These are phyloP conservation scores for Microdochium trichocladiopsis DNA, from an alignment of 2,329 filamentous ascomycete genomes.

Conservation along the genomic window DNA sequence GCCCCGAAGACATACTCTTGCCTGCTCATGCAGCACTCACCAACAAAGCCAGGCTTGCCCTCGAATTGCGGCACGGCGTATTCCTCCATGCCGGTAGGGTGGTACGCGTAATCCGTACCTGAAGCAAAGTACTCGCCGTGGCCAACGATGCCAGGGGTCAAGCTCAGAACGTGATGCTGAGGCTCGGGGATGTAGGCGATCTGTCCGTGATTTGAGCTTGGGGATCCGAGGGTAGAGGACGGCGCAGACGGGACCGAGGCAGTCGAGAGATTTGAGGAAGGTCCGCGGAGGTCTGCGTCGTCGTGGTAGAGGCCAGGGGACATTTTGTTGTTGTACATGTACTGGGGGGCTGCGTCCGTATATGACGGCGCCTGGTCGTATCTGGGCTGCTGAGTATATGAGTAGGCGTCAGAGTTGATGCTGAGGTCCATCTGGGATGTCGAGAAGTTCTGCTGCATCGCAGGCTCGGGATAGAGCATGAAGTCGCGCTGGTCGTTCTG, in stretches of 20 bases:
- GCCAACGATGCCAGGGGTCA: constrained; percentile 58
- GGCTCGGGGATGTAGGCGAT: constrained; percentile 53
- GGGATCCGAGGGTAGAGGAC: constrained; percentile 62
- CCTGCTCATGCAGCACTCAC: constrained; percentile 37
- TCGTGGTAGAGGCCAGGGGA: constrained; percentile 20
- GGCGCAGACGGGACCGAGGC: constrained; percentile 56
- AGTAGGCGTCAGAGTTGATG: constrained; percentile 38
- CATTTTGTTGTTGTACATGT: constrained; percentile 36
- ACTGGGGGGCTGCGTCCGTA: constrained; percentile 30
- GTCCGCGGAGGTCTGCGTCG: constrained; percentile 24
- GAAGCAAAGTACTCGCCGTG: constrained; percentile 41
- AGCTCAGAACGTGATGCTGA: constrained; percentile 43
- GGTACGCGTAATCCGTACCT: constrained; percentile 48
- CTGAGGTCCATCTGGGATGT: constrained; percentile 35
- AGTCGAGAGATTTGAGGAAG: constrained; percentile 53
- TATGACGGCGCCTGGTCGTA: constrained; percentile 41
- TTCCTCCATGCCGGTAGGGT: constrained; percentile 41
- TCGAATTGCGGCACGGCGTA: constrained; percentile 37
- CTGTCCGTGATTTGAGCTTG: constrained; percentile 54
- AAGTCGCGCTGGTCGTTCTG: constrained; percentile 19
- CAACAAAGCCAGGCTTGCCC: constrained; percentile 45
- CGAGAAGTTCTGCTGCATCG: constrained; percentile 15
- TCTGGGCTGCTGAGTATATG: constrained; percentile 31
- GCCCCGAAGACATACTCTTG: constrained; percentile 14
- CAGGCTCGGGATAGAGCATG: constrained; percentile 21